Conservation (phyloP, 2,329 filamentous ascomycete genomes). For the Colletotrichum cereale region DNA sequence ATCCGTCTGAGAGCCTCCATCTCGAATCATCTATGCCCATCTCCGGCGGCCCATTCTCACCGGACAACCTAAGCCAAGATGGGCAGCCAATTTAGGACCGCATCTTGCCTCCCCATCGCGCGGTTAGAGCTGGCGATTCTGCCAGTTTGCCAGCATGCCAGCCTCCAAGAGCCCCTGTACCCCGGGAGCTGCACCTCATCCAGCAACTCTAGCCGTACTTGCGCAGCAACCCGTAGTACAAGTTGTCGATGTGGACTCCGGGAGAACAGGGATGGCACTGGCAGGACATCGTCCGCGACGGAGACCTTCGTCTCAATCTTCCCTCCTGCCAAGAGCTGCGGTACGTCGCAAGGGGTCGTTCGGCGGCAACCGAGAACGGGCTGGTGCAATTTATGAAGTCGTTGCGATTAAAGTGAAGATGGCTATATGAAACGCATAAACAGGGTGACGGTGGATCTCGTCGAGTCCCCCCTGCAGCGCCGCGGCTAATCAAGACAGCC, state of each 20-base stretch:
- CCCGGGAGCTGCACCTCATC: not conserved
- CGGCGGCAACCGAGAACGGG: slow-evolving; percentile 37
- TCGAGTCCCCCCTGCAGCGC: slow-evolving; percentile 27
- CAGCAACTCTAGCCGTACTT: slow-evolving; percentile 10
- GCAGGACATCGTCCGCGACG: slow-evolving; percentile 6
- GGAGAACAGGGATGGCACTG: slow-evolving; percentile 20
- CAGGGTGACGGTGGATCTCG: slow-evolving; percentile 31
- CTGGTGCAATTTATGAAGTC: slow-evolving; percentile 35
- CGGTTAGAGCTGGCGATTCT: slow-evolving; percentile 40
- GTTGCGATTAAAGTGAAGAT: slow-evolving; percentile 37
- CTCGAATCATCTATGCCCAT: slow-evolving; percentile 36
- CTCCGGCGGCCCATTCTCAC: slow-evolving; percentile 35
- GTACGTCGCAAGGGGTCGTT: slow-evolving; percentile 27
- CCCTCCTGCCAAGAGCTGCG: slow-evolving; percentile 37
- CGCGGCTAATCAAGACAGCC: slow-evolving; percentile 38
- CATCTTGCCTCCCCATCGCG: slow-evolving; percentile 26
- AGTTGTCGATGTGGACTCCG: slow-evolving; percentile 10
- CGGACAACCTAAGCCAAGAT: slow-evolving; percentile 15
- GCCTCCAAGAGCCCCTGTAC: slow-evolving; percentile 2
- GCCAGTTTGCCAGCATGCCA: slow-evolving; percentile 15
- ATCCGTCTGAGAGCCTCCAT: not conserved
- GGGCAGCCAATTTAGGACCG: slow-evolving; percentile 28
- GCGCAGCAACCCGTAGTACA: slow-evolving; percentile 11
- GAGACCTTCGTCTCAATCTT: slow-evolving; percentile 33
- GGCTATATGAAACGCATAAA: slow-evolving; percentile 33